These are phyloP conservation scores for Trifolium dubium DNA, from an alignment of 306 rosid genomes.

Conservation along the genomic window DNA sequence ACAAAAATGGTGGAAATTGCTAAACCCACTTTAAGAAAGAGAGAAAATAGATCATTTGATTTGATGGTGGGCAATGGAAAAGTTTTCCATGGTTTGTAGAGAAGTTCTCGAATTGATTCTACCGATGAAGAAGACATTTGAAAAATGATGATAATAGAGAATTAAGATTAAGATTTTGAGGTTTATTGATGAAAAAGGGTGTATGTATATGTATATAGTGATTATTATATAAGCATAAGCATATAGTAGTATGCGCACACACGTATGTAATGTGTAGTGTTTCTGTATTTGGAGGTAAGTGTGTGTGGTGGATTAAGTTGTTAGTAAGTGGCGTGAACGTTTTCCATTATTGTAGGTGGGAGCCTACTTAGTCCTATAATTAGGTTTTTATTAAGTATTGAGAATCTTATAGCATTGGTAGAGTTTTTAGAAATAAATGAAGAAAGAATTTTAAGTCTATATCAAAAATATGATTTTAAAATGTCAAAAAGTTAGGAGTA, in stretches of 20 bases:
- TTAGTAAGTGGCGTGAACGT: constrained; percentile 46
- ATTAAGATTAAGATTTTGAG: constrained; percentile 1
- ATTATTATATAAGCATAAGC: background rate
- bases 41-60: constrained; percentile 21
- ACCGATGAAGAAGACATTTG: constrained; percentile 37
- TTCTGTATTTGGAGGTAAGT: background rate
- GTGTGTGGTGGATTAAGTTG: constrained; percentile 35
- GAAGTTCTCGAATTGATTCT: constrained; percentile 35
- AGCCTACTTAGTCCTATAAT: constrained; percentile 33
- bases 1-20: constrained; percentile 40
- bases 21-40: constrained; percentile 45
- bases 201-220: background rate
- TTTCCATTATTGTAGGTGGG: constrained; percentile 33
- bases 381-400: background rate
- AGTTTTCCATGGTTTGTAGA: constrained; percentile 47
- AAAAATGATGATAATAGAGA: background rate
- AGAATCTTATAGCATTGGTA: background rate
- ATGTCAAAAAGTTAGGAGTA: no score
- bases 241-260: background rate
- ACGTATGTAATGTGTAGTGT: background rate
- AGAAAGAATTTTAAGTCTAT: no score
- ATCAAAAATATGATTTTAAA: no score
- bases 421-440: no score
- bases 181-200: background rate
- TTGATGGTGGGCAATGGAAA: constrained; percentile 37